Evolutionary conservation across 805 yeast species (phyloP).

Genomic region (Barnettozyma wickerhamii): DNA sequence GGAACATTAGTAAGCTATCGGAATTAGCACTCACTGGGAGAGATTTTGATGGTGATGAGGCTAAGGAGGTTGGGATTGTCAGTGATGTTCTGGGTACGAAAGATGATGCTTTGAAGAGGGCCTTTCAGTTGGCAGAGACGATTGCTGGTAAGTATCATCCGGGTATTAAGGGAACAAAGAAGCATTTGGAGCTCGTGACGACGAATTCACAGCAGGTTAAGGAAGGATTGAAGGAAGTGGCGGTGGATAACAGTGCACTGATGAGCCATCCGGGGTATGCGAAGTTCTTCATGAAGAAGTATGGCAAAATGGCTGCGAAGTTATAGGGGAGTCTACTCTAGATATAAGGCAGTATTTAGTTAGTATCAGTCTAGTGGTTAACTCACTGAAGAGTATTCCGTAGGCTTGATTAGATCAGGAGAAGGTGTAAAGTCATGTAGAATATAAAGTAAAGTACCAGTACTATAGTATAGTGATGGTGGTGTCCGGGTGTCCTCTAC

Average conservation of each 20-base stretch:
- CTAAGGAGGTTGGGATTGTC: conserved; percentile 50
- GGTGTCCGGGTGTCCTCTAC: too few relatives aligned
- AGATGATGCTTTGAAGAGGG: conserved; percentile 44
- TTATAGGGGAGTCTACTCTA: too few relatives aligned
- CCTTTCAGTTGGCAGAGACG: conserved; percentile 40
- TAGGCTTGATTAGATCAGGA: too few relatives aligned
- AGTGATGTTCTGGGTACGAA: conserved; percentile 42
- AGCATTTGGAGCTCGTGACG: conserved; percentile 40
- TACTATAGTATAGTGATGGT: too few relatives aligned
- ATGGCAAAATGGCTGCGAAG: conserved; percentile 6
- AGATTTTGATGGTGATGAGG: conserved; percentile 49
- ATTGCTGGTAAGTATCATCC: conserved; percentile 48
- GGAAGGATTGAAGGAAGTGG: conserved; percentile 46
- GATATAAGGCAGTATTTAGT: too few relatives aligned
- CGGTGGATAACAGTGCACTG: conserved; percentile 43
- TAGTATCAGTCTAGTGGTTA: too few relatives aligned
- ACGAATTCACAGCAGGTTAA: conserved; percentile 34
- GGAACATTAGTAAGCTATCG: conserved; percentile 52
- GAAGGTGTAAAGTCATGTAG: too few relatives aligned
- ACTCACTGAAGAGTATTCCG: too few relatives aligned
- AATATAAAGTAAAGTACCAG: too few relatives aligned
- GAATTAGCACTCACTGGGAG: conserved; percentile 63
- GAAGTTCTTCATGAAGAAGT: conserved; percentile 10
- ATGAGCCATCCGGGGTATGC: conserved; percentile 13
- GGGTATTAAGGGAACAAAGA: conserved; percentile 64